phyloP scores from a whole-genome alignment of 805 yeast species.

The Sporopachydermia quercuum region DNA sequence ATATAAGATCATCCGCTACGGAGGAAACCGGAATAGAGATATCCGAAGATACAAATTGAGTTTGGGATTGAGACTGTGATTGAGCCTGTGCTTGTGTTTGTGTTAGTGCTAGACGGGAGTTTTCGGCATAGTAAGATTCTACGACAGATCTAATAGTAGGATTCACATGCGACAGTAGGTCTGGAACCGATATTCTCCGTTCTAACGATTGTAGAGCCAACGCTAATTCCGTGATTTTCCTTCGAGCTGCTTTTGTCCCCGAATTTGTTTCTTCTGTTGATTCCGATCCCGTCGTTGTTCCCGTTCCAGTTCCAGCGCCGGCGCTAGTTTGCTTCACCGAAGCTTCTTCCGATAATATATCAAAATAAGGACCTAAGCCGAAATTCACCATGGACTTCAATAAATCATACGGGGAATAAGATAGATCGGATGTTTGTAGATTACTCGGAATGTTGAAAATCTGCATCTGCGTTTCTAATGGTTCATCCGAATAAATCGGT shows the following conservation, averaged over 20 bases:
- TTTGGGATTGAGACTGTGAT: not conserved
- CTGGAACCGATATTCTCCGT: conserved; percentile 54
- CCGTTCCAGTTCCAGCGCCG: conserved; percentile 5
- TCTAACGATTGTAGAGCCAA: conserved; percentile 52
- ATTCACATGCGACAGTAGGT: conserved; percentile 37
- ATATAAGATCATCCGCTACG: conserved; percentile 22
- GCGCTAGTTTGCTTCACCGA: conserved; percentile 5
- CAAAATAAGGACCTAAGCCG: conserved; percentile 61
- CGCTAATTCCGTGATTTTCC: conserved; percentile 54
- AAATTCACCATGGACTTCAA: conserved; percentile 43
- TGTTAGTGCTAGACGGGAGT: too few species aligned
- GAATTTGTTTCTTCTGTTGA: conserved; percentile 9
- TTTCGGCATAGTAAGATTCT: conserved; percentile 4
- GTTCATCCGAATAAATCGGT: conserved; percentile 6
- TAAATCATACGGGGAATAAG: conserved; percentile 28
- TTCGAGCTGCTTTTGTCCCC: conserved; percentile 33
- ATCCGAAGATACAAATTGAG: not conserved
- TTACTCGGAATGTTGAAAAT: conserved; percentile 21
- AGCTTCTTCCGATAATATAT: conserved; percentile 23
- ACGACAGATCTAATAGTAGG: conserved; percentile 30
- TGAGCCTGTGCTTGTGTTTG: conserved; percentile 14
- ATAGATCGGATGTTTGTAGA: conserved; percentile 4
- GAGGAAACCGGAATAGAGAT: not conserved
- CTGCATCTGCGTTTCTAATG: conserved; percentile 18
- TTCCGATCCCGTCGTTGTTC: conserved; percentile 5